Conservation (phyloP, 768 basidiomycete genomes). For the Collybia mongolica region DNA sequence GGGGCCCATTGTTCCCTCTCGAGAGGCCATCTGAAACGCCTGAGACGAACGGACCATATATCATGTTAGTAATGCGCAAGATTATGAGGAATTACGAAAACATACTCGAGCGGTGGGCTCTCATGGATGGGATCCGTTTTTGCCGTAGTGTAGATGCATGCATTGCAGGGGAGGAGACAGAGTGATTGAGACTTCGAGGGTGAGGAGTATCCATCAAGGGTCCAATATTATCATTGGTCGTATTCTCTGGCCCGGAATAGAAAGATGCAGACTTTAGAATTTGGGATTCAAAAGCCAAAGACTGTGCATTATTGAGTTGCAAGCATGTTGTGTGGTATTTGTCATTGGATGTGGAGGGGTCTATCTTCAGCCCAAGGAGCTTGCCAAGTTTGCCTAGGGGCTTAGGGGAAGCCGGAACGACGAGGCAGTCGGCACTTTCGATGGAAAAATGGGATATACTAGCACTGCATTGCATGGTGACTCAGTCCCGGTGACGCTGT, state of each 20-base stretch:
- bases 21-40: not conserved
- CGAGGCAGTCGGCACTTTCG: not conserved
- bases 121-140: not conserved
- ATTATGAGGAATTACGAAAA: not conserved
- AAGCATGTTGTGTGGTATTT: not conserved
- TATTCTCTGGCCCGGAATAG: not conserved
- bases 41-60: no score
- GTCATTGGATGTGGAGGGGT: not conserved
- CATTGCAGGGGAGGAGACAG: slow-evolving; percentile 8
- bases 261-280: not conserved
- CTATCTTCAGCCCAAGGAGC: slow-evolving; percentile 6
- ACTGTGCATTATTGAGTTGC: slow-evolving; percentile 1
- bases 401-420: not conserved
- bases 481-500: not conserved
- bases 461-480: slow-evolving; percentile 3
- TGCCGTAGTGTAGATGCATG: no score
- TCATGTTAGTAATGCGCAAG: no score
- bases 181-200: slow-evolving; percentile 9
- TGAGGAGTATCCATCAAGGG: not conserved
- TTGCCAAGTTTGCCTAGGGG: slow-evolving; percentile 9
- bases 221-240: not conserved
- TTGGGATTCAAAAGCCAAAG: not conserved
- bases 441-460: not conserved
- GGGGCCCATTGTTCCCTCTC: not conserved
- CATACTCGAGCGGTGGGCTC: slow-evolving; percentile 4